Percentiles rank a stretch among this genome's conserved stretches.
These are phyloP conservation scores for Inga laurina DNA, from an alignment of 306 rosid genomes.

Conservation along the genomic window DNA sequence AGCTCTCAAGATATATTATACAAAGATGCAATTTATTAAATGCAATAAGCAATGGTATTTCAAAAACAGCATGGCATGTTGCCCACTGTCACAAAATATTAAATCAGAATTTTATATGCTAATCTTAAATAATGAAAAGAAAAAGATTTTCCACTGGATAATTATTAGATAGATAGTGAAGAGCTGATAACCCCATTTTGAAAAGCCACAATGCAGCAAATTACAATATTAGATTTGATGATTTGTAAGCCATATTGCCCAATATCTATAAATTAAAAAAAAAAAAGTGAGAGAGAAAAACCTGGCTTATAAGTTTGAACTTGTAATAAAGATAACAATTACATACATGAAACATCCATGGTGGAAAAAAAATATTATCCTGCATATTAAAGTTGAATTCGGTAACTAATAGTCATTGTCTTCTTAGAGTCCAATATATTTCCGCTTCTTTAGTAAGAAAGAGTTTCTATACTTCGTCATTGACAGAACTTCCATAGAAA, in stretches of 20 bases:
- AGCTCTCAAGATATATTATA: conserved; percentile 80
- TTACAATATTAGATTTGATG: not conserved
- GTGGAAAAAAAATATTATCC: conserved; percentile 76
- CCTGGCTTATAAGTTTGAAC: not conserved
- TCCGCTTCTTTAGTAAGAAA: too few species aligned
- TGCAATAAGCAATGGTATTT: conserved; percentile 84
- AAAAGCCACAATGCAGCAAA: not conserved
- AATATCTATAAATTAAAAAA: not conserved
- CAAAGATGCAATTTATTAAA: conserved; percentile 79
- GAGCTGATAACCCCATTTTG: not conserved
- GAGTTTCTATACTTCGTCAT: too few species aligned
- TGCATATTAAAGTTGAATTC: conserved; percentile 41
- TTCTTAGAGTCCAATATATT: too few species aligned
- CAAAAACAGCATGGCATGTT: conserved; percentile 93
- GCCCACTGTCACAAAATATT: conserved; percentile 92
- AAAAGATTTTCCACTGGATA: not conserved
- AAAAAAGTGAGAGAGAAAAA: not conserved
- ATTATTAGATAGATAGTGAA: not conserved
- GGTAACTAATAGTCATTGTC: conserved; percentile 6
- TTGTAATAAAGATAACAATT: conserved; percentile 26
- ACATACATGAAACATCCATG: conserved; percentile 95
- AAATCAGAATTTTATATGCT: conserved; percentile 17
- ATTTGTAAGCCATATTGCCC: not conserved
- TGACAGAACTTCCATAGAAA: too few species aligned
- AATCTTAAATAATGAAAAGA: not conserved